Evolutionary conservation across 1,284 basidiomycete genomes (phyloP).

Genomic region (Cerioporus squamosus): DNA sequence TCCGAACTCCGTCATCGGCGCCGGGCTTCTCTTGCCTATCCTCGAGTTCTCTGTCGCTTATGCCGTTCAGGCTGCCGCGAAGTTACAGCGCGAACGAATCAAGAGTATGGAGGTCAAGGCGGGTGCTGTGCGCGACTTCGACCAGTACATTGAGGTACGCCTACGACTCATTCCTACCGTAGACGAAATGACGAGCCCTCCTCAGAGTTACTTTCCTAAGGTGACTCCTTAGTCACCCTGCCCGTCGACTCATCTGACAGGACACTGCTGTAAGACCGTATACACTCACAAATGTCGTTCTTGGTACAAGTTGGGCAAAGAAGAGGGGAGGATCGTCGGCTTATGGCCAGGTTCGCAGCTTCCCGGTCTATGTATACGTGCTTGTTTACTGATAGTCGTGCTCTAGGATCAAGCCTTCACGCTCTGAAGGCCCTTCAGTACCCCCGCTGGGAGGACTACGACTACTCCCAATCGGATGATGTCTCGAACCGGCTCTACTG

Average conservation of each 20-base stretch:
- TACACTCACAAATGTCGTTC: constrained; percentile 62
- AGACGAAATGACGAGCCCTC: neutral
- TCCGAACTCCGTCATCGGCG: constrained; percentile 57
- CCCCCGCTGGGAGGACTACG: constrained; percentile 71
- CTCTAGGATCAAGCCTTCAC: constrained; percentile 53
- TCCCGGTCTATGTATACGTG: neutral
- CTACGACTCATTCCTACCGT: neutral
- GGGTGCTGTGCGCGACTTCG: constrained; percentile 4
- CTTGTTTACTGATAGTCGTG: neutral
- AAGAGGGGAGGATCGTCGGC: constrained; percentile 59
- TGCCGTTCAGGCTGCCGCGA: constrained; percentile 52
- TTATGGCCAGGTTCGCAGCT: constrained; percentile 63
- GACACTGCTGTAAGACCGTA: constrained; percentile 47
- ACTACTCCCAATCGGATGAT: constrained; percentile 52
- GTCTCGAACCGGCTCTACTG: constrained; percentile 56
- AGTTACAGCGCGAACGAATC: constrained; percentile 61
- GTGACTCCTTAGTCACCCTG: neutral
- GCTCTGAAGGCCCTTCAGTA: constrained; percentile 50
- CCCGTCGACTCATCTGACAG: neutral
- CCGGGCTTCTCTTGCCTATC: constrained; percentile 56
- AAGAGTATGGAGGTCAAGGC: constrained; percentile 48
- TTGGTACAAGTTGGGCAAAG: constrained; percentile 69
- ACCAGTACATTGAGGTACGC: constrained; percentile 9
- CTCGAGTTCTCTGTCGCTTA: constrained; percentile 62
- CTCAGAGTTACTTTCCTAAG: constrained; percentile 8